Evolutionary conservation across 352 stramenopile genomes (phyloP), one percentile per base, ranked within the genome.

Genomic region (Phytophthora rubi): DNA sequence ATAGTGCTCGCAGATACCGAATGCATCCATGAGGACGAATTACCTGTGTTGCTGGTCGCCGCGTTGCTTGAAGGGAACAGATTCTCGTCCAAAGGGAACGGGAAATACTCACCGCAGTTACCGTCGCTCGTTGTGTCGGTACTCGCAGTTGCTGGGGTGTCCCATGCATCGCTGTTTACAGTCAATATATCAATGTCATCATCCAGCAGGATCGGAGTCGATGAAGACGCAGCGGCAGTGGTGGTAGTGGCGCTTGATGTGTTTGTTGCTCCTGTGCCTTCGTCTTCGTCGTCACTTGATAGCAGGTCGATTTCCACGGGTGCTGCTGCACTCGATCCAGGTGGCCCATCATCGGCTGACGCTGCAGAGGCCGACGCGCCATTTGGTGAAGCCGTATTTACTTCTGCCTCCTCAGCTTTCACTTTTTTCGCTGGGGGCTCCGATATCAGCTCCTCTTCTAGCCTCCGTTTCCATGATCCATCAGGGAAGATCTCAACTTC

Each of bases 401-500:
- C 45, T 37, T 80, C 72, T 3, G 30, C 30, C 12, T 76, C 62
- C 49, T 93, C 86, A 5, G 59, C 59, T 63, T 95, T 95, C 18
- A 93, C 52, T 30, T 75, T 77, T 33, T 95, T 95, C 7, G 56
- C 57, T 59, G 78, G 66, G 32, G 79, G 84, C 4, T 75, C 56
- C 8, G 67, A 33, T 10, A 79, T 44, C 0, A 64, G 42, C 13
- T 93, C 88, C 21, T 92, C 86, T 16, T 76, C 75, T 60, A 84
- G 62, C 37, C 83, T 80, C 59, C 78, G 79, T 66, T 88, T 86
- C 87, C 88, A 98, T 62, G 82, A 89, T 53, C 86, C 89, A 65
- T 98, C 90, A 3, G 83, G 85, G 12, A 87, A 83, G 58, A 98
- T 97, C 69, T 98, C 89, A 18, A 98, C 91, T 77, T 96, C 90